Conservation (phyloP, 108 stramenopile genomes). For the Cyclotella cryptica region DNA sequence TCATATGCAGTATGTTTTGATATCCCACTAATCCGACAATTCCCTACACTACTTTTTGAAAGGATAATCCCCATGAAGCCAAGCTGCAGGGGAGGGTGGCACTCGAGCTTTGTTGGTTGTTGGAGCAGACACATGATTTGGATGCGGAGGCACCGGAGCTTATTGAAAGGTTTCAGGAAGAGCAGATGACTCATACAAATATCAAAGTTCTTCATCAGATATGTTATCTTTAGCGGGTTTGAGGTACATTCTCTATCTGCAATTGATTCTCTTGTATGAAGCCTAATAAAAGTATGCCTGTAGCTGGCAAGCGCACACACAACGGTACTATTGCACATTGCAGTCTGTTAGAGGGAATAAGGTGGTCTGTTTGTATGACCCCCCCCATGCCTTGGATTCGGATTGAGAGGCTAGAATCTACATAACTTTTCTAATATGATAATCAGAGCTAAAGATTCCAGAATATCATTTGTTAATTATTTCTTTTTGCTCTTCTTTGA, state of each 20-base stretch:
- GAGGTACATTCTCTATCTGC: too few relatives aligned
- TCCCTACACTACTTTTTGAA: not conserved
- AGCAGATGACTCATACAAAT: constrained; percentile 83
- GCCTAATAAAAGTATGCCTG: too few relatives aligned
- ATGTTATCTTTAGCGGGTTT: constrained; percentile 73
- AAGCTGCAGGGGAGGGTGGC: constrained; percentile 80
- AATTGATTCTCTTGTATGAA: too few relatives aligned
- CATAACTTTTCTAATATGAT: too few relatives aligned
- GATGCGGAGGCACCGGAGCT: constrained; percentile 78
- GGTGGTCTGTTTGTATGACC: too few relatives aligned
- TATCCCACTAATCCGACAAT: not conserved
- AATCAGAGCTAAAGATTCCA: too few relatives aligned
- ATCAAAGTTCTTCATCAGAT: constrained; percentile 91
- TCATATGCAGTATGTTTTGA: not conserved
- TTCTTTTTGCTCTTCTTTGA: constrained; percentile 26
- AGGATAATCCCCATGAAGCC: constrained; percentile 93
- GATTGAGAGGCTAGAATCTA: too few relatives aligned
- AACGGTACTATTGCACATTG: too few relatives aligned
- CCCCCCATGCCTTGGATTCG: too few relatives aligned
- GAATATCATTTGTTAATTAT: not conserved
- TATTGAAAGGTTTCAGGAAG: constrained; percentile 83
- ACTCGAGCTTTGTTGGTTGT: constrained; percentile 84
- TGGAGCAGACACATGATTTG: constrained; percentile 79
- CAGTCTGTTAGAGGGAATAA: too few relatives aligned
- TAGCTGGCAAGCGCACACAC: too few relatives aligned